Base-by-base conservation (phyloP, 139 green algal species). In the Tetradesmus lagerheimii region DNA sequence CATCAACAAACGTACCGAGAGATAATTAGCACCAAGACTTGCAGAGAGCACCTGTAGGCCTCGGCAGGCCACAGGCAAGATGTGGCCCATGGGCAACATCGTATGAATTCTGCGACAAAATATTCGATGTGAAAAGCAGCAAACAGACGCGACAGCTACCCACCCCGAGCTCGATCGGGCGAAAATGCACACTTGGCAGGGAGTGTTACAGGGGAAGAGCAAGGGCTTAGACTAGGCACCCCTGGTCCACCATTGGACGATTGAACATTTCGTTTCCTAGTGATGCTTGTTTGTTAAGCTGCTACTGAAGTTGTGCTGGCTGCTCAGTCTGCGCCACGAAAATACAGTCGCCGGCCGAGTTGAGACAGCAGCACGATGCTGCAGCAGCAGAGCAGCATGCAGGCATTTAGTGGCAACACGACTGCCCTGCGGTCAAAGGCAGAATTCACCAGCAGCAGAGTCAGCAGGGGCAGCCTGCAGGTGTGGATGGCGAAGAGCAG, bases 11-110 rank as follows among this genome's bases (percentile, higher is more conserved):
- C 47, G 75, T n/a, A 86, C 80, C 80, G 34, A 37, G 18, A 75
- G 16, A 11, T 27, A 37, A 39, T 11, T 74, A 27, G 41, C 66
- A 35, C 45, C 45, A 2, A 75, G 57, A 12, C n/a, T 53, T 20
- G 80, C 80, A 74, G 80, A 86, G 23, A 86, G 29, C 80, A 86
- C 80, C 53, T 86, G 80, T 34, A 86, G 80, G 41, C 80, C 80
- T 53, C 80, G 38, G 80, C 64, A 75, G 39, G 80, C 80, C 27
- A 86, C 20, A 57, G 80, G 80, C 57, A 71, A 8, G 57, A 71
- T 71, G 20, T 71, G 57, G 25, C 57, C 57, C 57, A 71, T 71
- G 57, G 57, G 57, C 57, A 71, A 31, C 57, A 71, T 71, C 4
- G 9, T 71, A n/a, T 9, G 3, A 71, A 71, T 23, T 31, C 57